Evolutionary conservation across 257 asterid genomes (phyloP).

Genomic region (Fraxinus anomala): DNA sequence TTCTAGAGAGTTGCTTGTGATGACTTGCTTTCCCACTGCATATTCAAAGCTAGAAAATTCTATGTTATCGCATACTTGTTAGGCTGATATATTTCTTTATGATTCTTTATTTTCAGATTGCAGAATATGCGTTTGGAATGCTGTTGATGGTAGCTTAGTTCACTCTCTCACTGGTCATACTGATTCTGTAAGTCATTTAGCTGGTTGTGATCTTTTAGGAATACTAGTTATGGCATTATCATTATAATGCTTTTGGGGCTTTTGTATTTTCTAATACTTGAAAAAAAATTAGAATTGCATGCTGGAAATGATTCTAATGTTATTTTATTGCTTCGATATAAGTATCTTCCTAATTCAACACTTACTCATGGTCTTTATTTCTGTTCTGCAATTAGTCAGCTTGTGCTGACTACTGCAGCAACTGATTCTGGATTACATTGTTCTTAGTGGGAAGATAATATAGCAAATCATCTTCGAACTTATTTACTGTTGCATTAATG

Average conservation of each 20-base stretch:
- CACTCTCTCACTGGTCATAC: constrained; percentile 98
- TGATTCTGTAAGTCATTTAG: constrained; percentile 65
- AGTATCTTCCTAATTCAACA: not conserved
- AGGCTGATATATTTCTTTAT: not conserved
- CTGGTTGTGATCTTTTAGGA: constrained; percentile 11
- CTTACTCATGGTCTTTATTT: not conserved
- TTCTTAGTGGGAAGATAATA: constrained; percentile 8
- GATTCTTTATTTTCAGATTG: constrained; percentile 61
- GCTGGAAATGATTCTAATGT: not conserved
- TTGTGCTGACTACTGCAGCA: not conserved
- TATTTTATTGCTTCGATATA: constrained; percentile 10
- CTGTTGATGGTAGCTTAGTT: constrained; percentile 97
- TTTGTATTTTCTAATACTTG: constrained; percentile 3
- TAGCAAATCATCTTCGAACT: not conserved
- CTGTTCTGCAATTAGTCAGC: not conserved
- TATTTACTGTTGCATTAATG: not conserved
- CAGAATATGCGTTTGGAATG: constrained; percentile 99
- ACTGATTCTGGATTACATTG: not conserved
- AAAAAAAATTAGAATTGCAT: constrained; percentile 9
- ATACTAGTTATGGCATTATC: constrained; percentile 14
- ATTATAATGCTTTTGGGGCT: constrained; percentile 9
- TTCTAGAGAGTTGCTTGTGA: constrained; percentile 19
- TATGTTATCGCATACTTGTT: constrained; percentile 8
- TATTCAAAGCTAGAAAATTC: constrained; percentile 19
- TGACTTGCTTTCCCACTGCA: constrained; percentile 21